Evolutionary conservation across 192 early-diverging fungal species (phyloP).

Genomic region (Allomyces arbusculus): DNA sequence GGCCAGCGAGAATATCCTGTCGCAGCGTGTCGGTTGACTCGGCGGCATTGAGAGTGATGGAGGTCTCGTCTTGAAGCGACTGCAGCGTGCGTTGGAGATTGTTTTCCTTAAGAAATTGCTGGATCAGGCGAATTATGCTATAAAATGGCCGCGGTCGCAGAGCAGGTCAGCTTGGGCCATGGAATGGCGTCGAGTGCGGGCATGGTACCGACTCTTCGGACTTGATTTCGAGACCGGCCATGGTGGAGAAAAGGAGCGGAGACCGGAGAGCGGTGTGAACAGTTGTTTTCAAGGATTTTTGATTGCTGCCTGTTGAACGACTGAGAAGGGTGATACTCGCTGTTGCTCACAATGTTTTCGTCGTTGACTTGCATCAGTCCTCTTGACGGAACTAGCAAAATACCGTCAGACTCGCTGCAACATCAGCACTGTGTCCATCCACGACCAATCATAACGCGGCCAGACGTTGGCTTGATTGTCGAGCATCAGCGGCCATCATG

Average conservation of each 20-base stretch:
- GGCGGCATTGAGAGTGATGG: constrained; percentile 61
- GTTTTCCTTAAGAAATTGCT: constrained; percentile 83
- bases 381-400: too few species aligned
- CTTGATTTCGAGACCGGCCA: not conserved
- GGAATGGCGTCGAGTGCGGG: not conserved
- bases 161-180: too few species aligned
- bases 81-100: constrained; percentile 58
- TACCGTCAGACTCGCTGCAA: too few species aligned
- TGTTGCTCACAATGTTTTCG: too few species aligned
- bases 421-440: too few species aligned
- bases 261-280: not conserved
- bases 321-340: too few species aligned
- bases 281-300: too few species aligned
- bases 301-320: too few species aligned
- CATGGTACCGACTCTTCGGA: not conserved
- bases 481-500: too few species aligned
- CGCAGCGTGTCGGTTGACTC: constrained; percentile 56
- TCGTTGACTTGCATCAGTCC: too few species aligned
- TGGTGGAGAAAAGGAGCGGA: not conserved
- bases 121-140: constrained; percentile 70
- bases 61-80: constrained; percentile 63
- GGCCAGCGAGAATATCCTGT: constrained; percentile 50
- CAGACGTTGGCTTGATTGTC: too few species aligned
- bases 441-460: not conserved
- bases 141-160: not conserved